These are phyloP conservation scores for Fusarium avenaceum DNA, from an alignment of 2,329 filamentous ascomycete species.

Conservation along the genomic window DNA sequence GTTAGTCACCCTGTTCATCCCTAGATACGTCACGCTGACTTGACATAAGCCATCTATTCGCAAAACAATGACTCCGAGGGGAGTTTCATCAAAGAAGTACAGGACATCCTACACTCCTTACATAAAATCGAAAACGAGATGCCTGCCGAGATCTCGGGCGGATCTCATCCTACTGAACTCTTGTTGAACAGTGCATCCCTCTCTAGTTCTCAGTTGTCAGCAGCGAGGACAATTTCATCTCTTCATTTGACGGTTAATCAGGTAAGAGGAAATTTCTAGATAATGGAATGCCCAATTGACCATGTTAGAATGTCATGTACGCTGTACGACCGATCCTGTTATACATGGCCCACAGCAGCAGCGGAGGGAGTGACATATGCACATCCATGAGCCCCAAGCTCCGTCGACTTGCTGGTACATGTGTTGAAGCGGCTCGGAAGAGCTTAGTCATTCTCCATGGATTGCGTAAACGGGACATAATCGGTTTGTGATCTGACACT, in stretches of 20 bases:
- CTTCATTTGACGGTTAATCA: constrained; percentile 33
- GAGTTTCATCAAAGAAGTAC: constrained; percentile 30
- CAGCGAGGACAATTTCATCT: constrained; percentile 26
- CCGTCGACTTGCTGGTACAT: constrained; percentile 34
- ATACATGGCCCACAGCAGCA: constrained; percentile 30
- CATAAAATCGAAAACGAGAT: constrained; percentile 30
- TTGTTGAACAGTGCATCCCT: neutral
- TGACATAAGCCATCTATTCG: constrained; percentile 24
- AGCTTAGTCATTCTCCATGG: constrained; percentile 30
- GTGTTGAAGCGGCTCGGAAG: constrained; percentile 33
- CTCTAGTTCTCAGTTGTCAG: neutral
- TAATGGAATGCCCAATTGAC: too few relatives aligned
- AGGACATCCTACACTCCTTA: constrained; percentile 31
- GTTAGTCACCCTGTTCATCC: neutral
- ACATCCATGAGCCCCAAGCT: constrained; percentile 23
- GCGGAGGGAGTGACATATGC: constrained; percentile 8
- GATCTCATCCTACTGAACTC: constrained; percentile 6
- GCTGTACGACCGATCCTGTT: constrained; percentile 32
- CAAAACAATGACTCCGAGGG: constrained; percentile 25
- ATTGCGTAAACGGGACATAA: constrained; percentile 25
- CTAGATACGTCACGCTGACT: too few relatives aligned
- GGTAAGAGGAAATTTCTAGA: neutral
- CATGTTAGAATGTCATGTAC: neutral
- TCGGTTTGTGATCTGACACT: neutral
- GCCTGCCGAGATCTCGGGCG: constrained; percentile 23